These are phyloP conservation scores for Neocucurbitaria cava DNA, from an alignment of 2,329 filamentous ascomycete species.

Conservation along the genomic window DNA sequence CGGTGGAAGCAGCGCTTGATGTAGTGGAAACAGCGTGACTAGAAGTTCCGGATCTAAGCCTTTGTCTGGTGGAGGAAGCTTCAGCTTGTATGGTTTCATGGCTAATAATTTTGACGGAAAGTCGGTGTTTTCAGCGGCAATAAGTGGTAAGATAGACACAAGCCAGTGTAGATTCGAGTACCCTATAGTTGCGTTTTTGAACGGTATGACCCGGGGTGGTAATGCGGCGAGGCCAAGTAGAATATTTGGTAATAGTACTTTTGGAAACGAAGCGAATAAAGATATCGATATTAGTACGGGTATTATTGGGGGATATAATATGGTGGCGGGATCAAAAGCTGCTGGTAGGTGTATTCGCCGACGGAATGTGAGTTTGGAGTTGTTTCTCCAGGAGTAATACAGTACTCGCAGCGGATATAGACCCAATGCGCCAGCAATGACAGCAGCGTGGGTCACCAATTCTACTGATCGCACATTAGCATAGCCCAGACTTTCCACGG, in stretches of 20 bases:
- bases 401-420: constrained; percentile 51
- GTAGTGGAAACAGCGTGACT: constrained; percentile 78
- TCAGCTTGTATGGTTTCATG: constrained; percentile 45
- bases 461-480: constrained; percentile 43
- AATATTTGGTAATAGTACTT: constrained; percentile 76
- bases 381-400: constrained; percentile 34
- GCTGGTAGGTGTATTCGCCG: constrained; percentile 69
- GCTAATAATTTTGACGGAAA: constrained; percentile 43
- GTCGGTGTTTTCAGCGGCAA: constrained; percentile 57
- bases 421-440: constrained; percentile 38
- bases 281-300: constrained; percentile 80
- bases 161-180: constrained; percentile 80
- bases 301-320: constrained; percentile 83
- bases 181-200: constrained; percentile 62
- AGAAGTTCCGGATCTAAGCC: constrained; percentile 64
- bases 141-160: constrained; percentile 73
- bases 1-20: constrained; percentile 76
- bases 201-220: constrained; percentile 75
- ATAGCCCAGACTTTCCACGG: background rate
- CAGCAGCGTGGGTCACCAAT: constrained; percentile 48
- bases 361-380: constrained; percentile 40
- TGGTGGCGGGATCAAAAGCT: constrained; percentile 87
- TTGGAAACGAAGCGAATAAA: constrained; percentile 67
- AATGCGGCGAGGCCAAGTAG: constrained; percentile 81
- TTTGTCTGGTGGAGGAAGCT: constrained; percentile 35